Conservation (phyloP, 257 asterid species). For the Gentiana macrophylla region DNA sequence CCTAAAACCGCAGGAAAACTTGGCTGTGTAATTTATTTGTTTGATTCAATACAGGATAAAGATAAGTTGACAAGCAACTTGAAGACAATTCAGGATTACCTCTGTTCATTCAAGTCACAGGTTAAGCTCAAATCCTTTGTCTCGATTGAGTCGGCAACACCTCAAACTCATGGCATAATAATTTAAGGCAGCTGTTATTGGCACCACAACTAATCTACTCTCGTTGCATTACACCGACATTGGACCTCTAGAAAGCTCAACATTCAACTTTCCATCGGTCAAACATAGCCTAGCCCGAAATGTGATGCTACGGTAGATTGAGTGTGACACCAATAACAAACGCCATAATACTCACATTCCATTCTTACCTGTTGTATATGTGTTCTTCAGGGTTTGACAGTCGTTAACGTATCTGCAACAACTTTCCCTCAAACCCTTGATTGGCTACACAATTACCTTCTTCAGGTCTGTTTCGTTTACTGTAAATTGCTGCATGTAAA, state of each 20-base stretch:
- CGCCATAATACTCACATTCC: background rate
- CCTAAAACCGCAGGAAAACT: background rate
- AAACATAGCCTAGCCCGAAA: background rate
- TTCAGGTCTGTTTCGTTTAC: conserved; percentile 49
- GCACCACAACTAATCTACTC: too few relatives aligned
- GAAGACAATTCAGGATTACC: conserved; percentile 84
- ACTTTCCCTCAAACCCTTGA: conserved; percentile 94
- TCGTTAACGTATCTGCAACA: conserved; percentile 86
- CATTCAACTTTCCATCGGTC: background rate
- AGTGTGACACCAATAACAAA: background rate
- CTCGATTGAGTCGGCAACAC: conserved; percentile 1
- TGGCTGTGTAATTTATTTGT: conserved; percentile 9
- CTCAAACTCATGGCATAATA: too few relatives aligned
- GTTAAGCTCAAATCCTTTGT: conserved; percentile 26
- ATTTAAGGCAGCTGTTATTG: too few relatives aligned
- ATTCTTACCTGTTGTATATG: background rate
- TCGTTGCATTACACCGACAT: too few relatives aligned
- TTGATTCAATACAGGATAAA: conserved; percentile 56
- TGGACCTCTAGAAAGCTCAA: background rate
- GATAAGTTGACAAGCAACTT: conserved; percentile 71
- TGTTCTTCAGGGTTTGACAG: conserved; percentile 60
- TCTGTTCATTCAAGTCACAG: conserved; percentile 87
- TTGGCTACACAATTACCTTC: conserved; percentile 94
- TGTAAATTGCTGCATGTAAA: background rate
- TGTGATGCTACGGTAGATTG: background rate